Evolutionary conservation across 2,329 filamentous ascomycete genomes (phyloP).

Genomic region (Stylonectria norvegica): DNA sequence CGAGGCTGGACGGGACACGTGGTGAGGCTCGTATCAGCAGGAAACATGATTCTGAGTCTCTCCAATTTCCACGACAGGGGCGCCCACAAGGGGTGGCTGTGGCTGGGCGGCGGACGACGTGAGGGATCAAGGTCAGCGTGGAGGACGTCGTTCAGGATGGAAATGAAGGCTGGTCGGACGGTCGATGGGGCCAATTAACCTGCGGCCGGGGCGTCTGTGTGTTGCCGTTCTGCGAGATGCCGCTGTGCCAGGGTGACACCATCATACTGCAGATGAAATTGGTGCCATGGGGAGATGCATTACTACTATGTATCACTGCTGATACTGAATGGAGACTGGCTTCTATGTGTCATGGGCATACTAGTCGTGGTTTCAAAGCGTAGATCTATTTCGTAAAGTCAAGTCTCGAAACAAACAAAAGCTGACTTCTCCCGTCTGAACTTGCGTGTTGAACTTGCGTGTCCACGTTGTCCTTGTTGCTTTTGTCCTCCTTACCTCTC

Average conservation of each 20-base stretch:
- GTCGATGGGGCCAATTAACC: constrained; percentile 6
- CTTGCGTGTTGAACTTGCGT: no score
- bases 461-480: no score
- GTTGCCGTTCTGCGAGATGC: constrained; percentile 20
- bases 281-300: constrained; percentile 1
- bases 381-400: no score
- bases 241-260: constrained; percentile 21
- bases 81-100: background rate
- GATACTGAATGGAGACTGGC: no score
- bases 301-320: background rate
- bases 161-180: constrained; percentile 1
- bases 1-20: constrained; percentile 15
- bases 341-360: no score
- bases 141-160: background rate
- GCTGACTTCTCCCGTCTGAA: background rate
- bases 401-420: background rate
- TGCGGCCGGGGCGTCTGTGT: constrained; percentile 10
- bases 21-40: constrained; percentile 9
- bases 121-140: background rate
- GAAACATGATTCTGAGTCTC: no score
- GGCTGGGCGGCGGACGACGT: background rate
- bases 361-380: no score
- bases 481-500: no score
- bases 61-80: background rate
- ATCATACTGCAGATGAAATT: constrained; percentile 9